Evolutionary conservation across 305 asterid species (phyloP).

Genomic region (Fraxinus sp.): DNA sequence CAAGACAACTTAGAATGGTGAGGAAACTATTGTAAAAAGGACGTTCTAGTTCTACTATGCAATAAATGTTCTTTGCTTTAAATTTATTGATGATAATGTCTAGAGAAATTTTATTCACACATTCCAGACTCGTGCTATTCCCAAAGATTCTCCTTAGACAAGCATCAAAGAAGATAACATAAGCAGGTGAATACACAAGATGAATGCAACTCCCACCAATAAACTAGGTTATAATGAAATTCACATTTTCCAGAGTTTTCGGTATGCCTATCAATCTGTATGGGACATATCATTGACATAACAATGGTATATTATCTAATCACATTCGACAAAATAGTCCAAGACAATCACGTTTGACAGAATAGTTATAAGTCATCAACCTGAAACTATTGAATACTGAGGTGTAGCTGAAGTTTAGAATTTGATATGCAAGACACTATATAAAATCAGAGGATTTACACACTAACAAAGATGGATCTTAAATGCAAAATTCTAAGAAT

Average conservation of each 20-base stretch:
- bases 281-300: neutral
- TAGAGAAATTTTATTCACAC: neutral
- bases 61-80: neutral
- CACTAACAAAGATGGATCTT: neutral
- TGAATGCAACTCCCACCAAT: neutral
- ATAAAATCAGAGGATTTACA: neutral
- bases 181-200: neutral
- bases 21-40: neutral
- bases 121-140: conserved; percentile 7
- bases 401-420: neutral
- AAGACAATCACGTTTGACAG: neutral
- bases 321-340: neutral
- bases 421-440: conserved; percentile 4
- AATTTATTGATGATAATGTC: neutral
- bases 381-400: neutral
- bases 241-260: neutral
- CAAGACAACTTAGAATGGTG: neutral
- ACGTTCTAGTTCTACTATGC: neutral
- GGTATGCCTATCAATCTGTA: neutral
- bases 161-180: neutral
- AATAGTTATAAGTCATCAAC: neutral
- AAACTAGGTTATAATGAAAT: neutral
- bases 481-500: neutral
- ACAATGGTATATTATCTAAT: neutral
- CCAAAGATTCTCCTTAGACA: neutral